Conservation (phyloP, 1,284 basidiomycete genomes). For the Heterobasidion parviporum region DNA sequence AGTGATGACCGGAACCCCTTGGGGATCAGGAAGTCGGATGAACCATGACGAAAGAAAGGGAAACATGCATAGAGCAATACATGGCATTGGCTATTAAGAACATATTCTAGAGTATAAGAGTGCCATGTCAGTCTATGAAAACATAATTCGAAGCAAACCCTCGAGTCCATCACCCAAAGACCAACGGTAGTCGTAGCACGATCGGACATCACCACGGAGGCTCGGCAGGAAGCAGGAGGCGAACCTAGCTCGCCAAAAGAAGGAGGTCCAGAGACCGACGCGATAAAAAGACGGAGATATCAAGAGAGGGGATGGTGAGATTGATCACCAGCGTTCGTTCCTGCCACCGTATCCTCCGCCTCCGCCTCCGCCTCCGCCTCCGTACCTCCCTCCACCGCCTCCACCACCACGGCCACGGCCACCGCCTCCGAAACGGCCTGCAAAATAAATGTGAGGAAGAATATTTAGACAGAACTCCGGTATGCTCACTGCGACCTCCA, state of each 20-base stretch:
- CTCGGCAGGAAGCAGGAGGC: background rate
- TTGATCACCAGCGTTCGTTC: constrained; percentile 31
- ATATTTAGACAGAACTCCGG: background rate
- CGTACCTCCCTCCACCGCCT: constrained; percentile 27
- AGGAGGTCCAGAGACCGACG: background rate
- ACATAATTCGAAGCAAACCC: background rate
- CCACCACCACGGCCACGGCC: constrained; percentile 42
- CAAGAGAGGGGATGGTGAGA: background rate
- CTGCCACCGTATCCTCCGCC: constrained; percentile 15
- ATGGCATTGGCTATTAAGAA: background rate
- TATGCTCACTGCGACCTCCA: constrained; percentile 58
- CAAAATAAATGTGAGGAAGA: constrained; percentile 3
- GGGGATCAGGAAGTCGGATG: background rate
- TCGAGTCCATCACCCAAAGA: background rate
- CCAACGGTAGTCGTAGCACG: background rate
- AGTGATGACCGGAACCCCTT: background rate
- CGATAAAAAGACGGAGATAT: constrained; percentile 1
- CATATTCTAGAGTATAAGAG: background rate
- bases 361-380: constrained; percentile 27
- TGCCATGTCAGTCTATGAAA: background rate
- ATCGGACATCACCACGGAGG: background rate
- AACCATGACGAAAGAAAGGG: background rate
- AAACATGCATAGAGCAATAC: background rate
- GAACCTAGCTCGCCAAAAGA: background rate
- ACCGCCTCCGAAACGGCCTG: constrained; percentile 54